Percentiles rank a stretch among this genome's conserved stretches.
These are phyloP conservation scores for Venturia effusa DNA, from an alignment of 2,329 filamentous ascomycete genomes.

Conservation along the genomic window DNA sequence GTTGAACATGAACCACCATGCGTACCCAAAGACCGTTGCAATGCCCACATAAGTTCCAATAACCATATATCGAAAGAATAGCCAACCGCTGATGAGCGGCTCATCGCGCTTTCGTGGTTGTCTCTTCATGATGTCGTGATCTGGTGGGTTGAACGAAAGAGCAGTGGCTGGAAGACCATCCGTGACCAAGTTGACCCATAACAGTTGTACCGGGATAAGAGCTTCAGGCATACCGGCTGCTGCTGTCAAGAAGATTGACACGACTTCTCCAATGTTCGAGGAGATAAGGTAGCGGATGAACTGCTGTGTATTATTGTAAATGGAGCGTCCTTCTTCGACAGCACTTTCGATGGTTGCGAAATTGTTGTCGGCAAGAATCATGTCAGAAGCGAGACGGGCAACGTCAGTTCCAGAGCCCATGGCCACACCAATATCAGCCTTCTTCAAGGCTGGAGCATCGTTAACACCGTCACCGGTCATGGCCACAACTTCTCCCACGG, in stretches of 20 bases:
- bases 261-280: constrained; percentile 97
- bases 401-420: constrained; percentile 99
- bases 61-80: constrained; percentile 95
- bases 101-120: constrained; percentile 87
- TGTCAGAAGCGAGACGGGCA: constrained; percentile 90
- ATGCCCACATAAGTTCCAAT: constrained; percentile 91
- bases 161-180: constrained; percentile 94
- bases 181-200: constrained; percentile 98
- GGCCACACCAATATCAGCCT: constrained; percentile 95
- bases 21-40: constrained; percentile 91
- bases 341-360: constrained; percentile 95
- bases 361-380: constrained; percentile 98
- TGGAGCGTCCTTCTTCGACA: constrained; percentile 92
- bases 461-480: constrained; percentile 99
- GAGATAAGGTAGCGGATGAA: constrained; percentile 99
- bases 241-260: constrained; percentile 96
- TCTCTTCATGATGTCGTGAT: constrained; percentile 94
- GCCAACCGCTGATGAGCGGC: constrained; percentile 82
- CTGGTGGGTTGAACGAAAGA: constrained; percentile 95
- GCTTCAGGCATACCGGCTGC: constrained; percentile 96
- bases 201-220: constrained; percentile 87
- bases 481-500: constrained; percentile 84
- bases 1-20: constrained; percentile 99
- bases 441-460: constrained; percentile 94
- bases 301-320: constrained; percentile 99